These are phyloP conservation scores for Chenopodium suecicum DNA, from an alignment of 148 eudicot species.

Conservation along the genomic window DNA sequence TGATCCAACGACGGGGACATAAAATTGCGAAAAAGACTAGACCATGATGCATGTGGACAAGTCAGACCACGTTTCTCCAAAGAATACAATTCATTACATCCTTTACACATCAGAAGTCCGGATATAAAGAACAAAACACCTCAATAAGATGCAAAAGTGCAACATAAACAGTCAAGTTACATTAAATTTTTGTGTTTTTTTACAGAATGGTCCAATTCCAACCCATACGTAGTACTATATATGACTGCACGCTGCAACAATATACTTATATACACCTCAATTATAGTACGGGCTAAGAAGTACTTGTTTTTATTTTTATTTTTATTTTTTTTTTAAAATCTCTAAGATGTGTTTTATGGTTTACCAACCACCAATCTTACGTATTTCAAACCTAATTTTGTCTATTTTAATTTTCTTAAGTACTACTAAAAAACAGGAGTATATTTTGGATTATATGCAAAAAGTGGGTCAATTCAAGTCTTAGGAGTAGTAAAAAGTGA, in stretches of 20 bases:
- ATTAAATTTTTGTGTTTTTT: not conserved
- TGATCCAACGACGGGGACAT: not conserved
- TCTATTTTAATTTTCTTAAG: not conserved
- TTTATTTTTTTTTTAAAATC: too few relatives aligned
- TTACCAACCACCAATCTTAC: not conserved
- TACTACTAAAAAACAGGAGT: not conserved
- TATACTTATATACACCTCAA: not conserved
- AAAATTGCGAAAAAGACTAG: not conserved
- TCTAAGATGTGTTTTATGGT: not conserved
- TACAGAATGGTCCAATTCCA: conserved; percentile 9
- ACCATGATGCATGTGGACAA: conserved; percentile 17
- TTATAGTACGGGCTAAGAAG: conserved; percentile 1
- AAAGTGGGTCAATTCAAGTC: not conserved
- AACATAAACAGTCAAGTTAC: conserved; percentile 2
- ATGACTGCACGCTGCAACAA: not conserved
- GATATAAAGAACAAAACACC: not conserved
- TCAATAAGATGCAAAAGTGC: conserved; percentile 9
- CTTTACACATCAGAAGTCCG: conserved; percentile 3
- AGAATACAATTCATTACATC: not conserved
- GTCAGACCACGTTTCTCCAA: conserved; percentile 14
- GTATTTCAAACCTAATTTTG: not conserved
- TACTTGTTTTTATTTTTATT: not conserved
- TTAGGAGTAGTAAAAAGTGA: not conserved
- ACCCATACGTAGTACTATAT: not conserved
- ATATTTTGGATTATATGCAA: conserved; percentile 1